These are phyloP conservation scores for Nidula niveotomentosa DNA, from an alignment of 1,284 basidiomycete genomes.

Conservation along the genomic window DNA sequence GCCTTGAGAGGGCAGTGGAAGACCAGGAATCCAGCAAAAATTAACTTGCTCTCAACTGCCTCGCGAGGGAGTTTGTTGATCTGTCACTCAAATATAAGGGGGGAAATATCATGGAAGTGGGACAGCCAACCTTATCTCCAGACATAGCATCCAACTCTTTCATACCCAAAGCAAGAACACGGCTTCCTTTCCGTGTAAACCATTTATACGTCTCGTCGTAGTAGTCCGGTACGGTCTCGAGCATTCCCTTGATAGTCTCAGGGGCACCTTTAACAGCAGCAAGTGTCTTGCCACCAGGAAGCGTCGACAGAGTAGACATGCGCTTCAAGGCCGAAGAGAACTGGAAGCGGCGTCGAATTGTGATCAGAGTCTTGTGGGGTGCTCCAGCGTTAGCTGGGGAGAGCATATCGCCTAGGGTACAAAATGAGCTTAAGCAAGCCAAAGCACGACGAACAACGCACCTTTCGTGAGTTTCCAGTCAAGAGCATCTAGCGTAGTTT, in stretches of 20 bases:
- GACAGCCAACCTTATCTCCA: slow-evolving; percentile 56
- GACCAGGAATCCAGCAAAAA: slow-evolving; percentile 90
- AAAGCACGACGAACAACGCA: slow-evolving; percentile 19
- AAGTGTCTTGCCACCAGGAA: slow-evolving; percentile 61
- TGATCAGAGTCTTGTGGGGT: slow-evolving; percentile 61
- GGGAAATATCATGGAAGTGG: not conserved
- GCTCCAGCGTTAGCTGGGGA: slow-evolving; percentile 54
- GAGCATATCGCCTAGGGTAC: slow-evolving; percentile 59
- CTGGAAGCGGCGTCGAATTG: slow-evolving; percentile 89
- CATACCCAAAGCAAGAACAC: slow-evolving; percentile 87
- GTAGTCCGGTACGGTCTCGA: slow-evolving; percentile 65
- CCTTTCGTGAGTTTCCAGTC: slow-evolving; percentile 88
- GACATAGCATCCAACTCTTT: slow-evolving; percentile 77
- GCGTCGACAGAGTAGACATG: slow-evolving; percentile 87
- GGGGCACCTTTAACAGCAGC: slow-evolving; percentile 92
- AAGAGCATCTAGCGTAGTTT: slow-evolving; percentile 91
- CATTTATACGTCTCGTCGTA: slow-evolving; percentile 95
- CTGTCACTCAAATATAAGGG: slow-evolving; percentile 36
- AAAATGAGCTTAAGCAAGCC: not conserved
- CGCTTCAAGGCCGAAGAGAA: slow-evolving; percentile 95
- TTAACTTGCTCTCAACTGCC: slow-evolving; percentile 74
- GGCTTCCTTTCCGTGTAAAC: slow-evolving; percentile 88
- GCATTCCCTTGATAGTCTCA: slow-evolving; percentile 91
- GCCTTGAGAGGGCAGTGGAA: slow-evolving; percentile 96
- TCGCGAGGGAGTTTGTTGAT: slow-evolving; percentile 84